Conservation (phyloP, 345 rosid genomes). For the Combretum micranthum region DNA sequence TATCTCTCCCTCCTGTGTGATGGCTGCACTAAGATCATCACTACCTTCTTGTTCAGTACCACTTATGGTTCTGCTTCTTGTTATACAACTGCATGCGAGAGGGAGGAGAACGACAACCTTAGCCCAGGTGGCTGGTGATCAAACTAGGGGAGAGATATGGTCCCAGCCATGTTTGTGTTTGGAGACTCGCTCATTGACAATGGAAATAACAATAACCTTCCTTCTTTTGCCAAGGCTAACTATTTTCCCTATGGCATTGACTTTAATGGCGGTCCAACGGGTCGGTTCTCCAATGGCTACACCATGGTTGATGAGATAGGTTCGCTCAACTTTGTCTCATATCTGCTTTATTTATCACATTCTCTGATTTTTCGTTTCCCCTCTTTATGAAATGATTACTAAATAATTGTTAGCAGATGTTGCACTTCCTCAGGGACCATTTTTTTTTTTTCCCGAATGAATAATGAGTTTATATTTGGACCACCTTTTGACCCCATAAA, state of each 20-base stretch:
- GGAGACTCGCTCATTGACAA: slow-evolving; percentile 95
- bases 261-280: slow-evolving; percentile 88
- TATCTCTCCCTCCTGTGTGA: slow-evolving; percentile 7
- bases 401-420: too few species aligned
- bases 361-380: not conserved
- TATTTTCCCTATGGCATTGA: slow-evolving; percentile 94
- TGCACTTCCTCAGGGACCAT: too few species aligned
- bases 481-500: not conserved
- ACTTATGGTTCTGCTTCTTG: not conserved
- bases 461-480: not conserved
- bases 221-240: slow-evolving; percentile 90
- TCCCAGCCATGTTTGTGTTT: slow-evolving; percentile 86
- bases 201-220: slow-evolving; percentile 81
- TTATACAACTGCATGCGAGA: slow-evolving; percentile 7
- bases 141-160: slow-evolving; percentile 34
- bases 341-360: too few species aligned
- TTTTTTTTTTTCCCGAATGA: not conserved
- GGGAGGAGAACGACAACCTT: slow-evolving; percentile 9
- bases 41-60: too few species aligned
- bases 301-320: slow-evolving; percentile 96
- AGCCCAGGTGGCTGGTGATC: slow-evolving; percentile 13
- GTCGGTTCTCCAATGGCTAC: slow-evolving; percentile 94
- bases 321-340: not conserved
- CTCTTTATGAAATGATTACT: too few species aligned
- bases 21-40: not conserved